Percentiles rank a stretch among this genome's conserved stretches.
phyloP scores from a whole-genome alignment of 2,329 filamentous ascomycete genomes.

The Aureobasidium uvarum region DNA sequence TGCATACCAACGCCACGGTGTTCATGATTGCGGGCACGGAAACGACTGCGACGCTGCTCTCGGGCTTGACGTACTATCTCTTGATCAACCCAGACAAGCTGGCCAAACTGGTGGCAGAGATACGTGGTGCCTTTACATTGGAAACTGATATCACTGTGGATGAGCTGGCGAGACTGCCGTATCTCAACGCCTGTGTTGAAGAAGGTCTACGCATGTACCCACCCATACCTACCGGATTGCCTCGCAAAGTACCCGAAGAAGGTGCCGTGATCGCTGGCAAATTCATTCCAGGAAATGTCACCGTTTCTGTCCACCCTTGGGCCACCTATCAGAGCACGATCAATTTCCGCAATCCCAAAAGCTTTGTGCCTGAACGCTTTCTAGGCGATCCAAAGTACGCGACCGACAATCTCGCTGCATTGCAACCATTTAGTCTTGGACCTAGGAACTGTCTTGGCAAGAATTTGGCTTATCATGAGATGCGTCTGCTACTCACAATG shows the following conservation, averaged over 20 bases:
- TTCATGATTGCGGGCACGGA: conserved; percentile 43
- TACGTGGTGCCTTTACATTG: conserved; percentile 37
- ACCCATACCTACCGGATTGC: conserved; percentile 40
- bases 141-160: conserved; percentile 40
- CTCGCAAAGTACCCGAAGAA: conserved; percentile 32
- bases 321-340: conserved; percentile 26
- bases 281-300: conserved; percentile 30
- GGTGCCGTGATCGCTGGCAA: conserved; percentile 34
- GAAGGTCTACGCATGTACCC: conserved; percentile 48
- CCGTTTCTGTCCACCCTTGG: conserved; percentile 2
- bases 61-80: conserved; percentile 44
- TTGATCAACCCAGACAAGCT: conserved; percentile 42
- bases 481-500: conserved; percentile 41
- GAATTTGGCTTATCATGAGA: conserved; percentile 42
- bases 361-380: conserved; percentile 38
- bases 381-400: conserved; percentile 35
- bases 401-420: conserved; percentile 33
- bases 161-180: conserved; percentile 38
- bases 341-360: conserved; percentile 30
- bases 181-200: conserved; percentile 46
- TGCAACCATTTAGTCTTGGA: conserved; percentile 37
- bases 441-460: conserved; percentile 36
- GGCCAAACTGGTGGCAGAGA: conserved; percentile 37
- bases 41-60: conserved; percentile 41
- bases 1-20: conserved; percentile 37